Evolutionary conservation across 177 flowering plant genomes (phyloP), one percentile per base, ranked within the genome.

Genomic region (Vitis hybrid): DNA sequence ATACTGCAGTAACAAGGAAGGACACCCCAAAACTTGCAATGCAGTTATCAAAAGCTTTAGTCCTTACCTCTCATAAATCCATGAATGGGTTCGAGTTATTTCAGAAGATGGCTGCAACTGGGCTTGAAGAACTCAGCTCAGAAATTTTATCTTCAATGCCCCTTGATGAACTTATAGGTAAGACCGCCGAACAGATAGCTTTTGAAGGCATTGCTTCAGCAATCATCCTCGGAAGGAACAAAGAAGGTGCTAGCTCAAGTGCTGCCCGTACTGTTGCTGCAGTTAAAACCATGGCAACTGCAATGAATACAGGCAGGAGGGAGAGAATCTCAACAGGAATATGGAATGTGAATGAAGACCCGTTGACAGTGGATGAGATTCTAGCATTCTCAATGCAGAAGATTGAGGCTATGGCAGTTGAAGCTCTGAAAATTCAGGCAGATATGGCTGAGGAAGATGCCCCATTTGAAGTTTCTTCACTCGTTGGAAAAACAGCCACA

Each of bases 161-260:
- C 14, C 78, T 91, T 71, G 97, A 95, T 63, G 98, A 95, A 52
- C 78, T 95, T 50, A 71, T 75, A 48, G 97, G 94, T 10, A 93
- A 93, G 78, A 90, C 99, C 3, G 93, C 94, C 2, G 96, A 91
- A 71, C 99, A 95, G 77, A 76, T 93, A 60, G 97, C 99, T 19
- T 95, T 93, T 59, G 99, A 95, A 77, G 99, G 99, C 68, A 88
- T 95, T 57, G 96, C 98, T 56, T 86, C 96, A 1, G 94, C 93
- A 26, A 88, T 95, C 67, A 91, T 95, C 74, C 85, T 83, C 10
- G 98, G 97, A 3, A 81, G 99, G 74, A 88, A 83, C 79, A 89
- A 89, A 71, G 98, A 93, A 82, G 96, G 86, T 3, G 92, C 99
- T 23, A 90, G 84, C 84, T 91, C 97, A 9, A 93, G 86, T 34